Base-by-base conservation (phyloP, 2,329 filamentous ascomycete species). In the Venturia pyrina region DNA sequence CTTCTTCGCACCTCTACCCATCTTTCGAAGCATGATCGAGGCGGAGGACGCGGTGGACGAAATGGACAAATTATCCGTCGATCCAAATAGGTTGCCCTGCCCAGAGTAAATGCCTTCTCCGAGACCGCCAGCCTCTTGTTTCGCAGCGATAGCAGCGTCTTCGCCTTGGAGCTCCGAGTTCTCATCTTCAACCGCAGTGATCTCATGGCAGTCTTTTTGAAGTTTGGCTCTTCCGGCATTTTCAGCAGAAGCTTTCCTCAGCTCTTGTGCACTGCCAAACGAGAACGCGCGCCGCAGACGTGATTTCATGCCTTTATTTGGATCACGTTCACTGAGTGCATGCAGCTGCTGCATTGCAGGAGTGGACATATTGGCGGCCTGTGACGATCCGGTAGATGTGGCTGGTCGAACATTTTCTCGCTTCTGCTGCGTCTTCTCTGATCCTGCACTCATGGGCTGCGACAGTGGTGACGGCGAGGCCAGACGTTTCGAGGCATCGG, bases 1-100 rank as follows among this genome's bases (percentile, higher is more conserved):
- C 78, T 95, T 96, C 83, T 96, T 98, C 87, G 98, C 89, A n/a
- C 93, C 93, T 69, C 92, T 91, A 66, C 95, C 95, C 95, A 99
- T 99, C 80, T 99, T 99, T 64, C 95, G 87, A 70, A 99, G 89
- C 91, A 96, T 96, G 71, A 96, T 87, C 40, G 91, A 96, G 43
- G 91, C 91, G 24, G 91, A 96, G 7, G 91, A 96, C 24, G 91
- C 91, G 11, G 91, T 96, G 4, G 91, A 96, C 1, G 90, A 93
- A 69, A 96, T 91, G 17, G 91, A 96, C 57, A 99, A 78, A 70
- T 98, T 98, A 77, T 99, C 95, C 0, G 91, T 98, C 5, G 95
- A 99, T 17, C 91, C 89, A 74, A 98, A 97, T 69, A 93, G 85
- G 69, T 89, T 89, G 66, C 89, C 89, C 73, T 90, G 87, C 17